Percentiles rank a stretch among this genome's conserved stretches.
These are phyloP conservation scores for Actinomortierella wolfii DNA, from an alignment of 371 early-diverging fungal genomes.

Conservation along the genomic window DNA sequence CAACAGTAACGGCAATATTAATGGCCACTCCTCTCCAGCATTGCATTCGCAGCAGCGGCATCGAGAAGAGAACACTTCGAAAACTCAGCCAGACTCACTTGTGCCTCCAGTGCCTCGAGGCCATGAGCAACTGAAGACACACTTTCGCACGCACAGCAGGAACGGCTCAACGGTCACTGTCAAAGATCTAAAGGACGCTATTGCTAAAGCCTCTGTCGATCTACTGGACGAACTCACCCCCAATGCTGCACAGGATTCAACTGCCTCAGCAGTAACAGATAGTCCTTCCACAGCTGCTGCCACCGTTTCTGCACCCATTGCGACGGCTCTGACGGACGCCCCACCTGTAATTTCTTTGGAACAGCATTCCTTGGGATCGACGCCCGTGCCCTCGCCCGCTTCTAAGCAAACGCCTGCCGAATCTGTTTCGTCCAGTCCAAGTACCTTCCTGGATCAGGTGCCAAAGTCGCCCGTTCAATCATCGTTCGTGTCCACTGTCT, in stretches of 20 bases:
- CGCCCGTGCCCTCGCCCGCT: too few species aligned
- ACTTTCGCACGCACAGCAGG: constrained; percentile 41
- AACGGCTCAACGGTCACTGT: constrained; percentile 47
- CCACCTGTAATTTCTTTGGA: too few species aligned
- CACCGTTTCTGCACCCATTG: background rate
- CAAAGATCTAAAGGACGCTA: constrained; percentile 42
- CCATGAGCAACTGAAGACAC: constrained; percentile 43
- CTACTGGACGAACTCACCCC: constrained; percentile 6
- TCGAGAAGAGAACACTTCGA: background rate
- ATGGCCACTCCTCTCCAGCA: constrained; percentile 3
- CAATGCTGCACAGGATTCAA: background rate
- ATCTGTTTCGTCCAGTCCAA: too few species aligned
- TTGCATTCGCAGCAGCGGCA: background rate
- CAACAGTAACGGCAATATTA: background rate
- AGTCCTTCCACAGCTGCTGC: background rate
- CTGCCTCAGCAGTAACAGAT: background rate
- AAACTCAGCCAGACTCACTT: constrained; percentile 5
- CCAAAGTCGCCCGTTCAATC: too few species aligned
- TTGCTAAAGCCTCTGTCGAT: constrained; percentile 33
- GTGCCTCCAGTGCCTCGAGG: constrained; percentile 17
- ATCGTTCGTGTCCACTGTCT: too few species aligned
- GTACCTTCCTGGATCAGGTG: too few species aligned
- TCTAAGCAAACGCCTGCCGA: too few species aligned
- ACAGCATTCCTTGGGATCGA: too few species aligned
- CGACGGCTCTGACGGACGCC: too few species aligned